Conservation (phyloP, 2,329 filamentous ascomycete species). For the Colletotrichum limetticola region DNA sequence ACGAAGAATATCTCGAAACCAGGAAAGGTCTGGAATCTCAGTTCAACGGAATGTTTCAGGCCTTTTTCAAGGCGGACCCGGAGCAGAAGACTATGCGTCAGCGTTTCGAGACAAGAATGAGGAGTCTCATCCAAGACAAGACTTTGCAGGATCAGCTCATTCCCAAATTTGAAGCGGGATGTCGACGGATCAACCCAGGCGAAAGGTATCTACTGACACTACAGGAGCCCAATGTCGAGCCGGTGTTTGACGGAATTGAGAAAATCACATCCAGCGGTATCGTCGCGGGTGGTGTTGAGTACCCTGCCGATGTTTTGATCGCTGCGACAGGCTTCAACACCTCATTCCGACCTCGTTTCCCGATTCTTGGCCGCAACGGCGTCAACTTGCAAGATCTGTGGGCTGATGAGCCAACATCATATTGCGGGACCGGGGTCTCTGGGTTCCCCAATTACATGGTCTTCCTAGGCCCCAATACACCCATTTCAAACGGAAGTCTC, state of each 20-base stretch:
- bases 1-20: constrained; percentile 28
- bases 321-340: constrained; percentile 40
- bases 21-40: constrained; percentile 51
- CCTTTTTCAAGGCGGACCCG: constrained; percentile 48
- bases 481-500: constrained; percentile 40
- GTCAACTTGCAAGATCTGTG: constrained; percentile 37
- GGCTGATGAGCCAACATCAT: constrained; percentile 41
- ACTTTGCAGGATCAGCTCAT: constrained; percentile 35
- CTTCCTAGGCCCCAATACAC: constrained; percentile 44
- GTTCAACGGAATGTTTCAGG: constrained; percentile 52
- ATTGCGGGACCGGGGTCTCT: constrained; percentile 44
- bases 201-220: constrained; percentile 53
- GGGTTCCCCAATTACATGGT: constrained; percentile 43
- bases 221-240: constrained; percentile 51
- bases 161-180: constrained; percentile 38
- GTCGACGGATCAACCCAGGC: constrained; percentile 46
- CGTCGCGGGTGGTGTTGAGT: constrained; percentile 37
- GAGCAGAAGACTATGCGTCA: constrained; percentile 1
- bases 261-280: constrained; percentile 42
- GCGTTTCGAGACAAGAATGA: not conserved
- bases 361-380: constrained; percentile 36
- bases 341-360: constrained; percentile 38
- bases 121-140: not conserved
- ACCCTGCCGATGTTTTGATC: constrained; percentile 36
- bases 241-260: constrained; percentile 44